Evolutionary conservation across 2,329 filamentous ascomycete genomes (phyloP).

Genomic region (Xylariaceae sp.): DNA sequence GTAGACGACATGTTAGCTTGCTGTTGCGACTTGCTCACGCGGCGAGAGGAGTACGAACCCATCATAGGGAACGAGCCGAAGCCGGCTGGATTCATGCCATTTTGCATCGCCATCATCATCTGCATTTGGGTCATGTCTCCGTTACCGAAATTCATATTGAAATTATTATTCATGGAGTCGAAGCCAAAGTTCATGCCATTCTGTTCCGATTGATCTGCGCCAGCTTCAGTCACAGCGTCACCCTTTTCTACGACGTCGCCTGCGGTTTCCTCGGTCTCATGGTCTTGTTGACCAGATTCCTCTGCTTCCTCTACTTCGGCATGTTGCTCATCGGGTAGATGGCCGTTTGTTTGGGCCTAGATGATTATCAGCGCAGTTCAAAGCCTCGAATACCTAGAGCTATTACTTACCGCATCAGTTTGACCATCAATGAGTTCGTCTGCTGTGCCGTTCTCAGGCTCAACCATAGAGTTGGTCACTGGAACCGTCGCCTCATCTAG

Average conservation of each 20-base stretch:
- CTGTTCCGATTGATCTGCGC: conserved; percentile 31
- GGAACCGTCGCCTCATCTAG: conserved; percentile 3
- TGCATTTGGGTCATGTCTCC: conserved; percentile 73
- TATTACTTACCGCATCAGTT: conserved; percentile 9
- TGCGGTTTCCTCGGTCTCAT: conserved; percentile 11
- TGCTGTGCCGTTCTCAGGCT: not conserved
- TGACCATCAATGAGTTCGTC: conserved; percentile 3
- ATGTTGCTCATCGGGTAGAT: conserved; percentile 14
- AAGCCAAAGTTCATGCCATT: conserved; percentile 30
- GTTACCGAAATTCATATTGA: conserved; percentile 57
- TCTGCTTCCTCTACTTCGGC: conserved; percentile 17
- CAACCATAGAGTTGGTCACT: conserved; percentile 7
- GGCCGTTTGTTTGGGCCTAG: conserved; percentile 10
- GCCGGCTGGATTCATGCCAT: conserved; percentile 53
- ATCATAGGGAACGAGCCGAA: conserved; percentile 70
- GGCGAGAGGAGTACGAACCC: conserved; percentile 50
- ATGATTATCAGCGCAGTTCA: conserved; percentile 8
- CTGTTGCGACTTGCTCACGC: conserved; percentile 12
- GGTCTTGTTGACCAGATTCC: conserved; percentile 14
- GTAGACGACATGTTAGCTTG: conserved; percentile 28
- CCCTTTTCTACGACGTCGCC: conserved; percentile 28
- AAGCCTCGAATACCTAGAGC: not conserved
- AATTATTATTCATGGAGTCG: conserved; percentile 43
- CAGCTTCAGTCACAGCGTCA: conserved; percentile 28
- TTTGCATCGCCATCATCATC: conserved; percentile 73